phyloP scores from a whole-genome alignment of 495 filamentous ascomycete species.

The Sporormia fimetaria region DNA sequence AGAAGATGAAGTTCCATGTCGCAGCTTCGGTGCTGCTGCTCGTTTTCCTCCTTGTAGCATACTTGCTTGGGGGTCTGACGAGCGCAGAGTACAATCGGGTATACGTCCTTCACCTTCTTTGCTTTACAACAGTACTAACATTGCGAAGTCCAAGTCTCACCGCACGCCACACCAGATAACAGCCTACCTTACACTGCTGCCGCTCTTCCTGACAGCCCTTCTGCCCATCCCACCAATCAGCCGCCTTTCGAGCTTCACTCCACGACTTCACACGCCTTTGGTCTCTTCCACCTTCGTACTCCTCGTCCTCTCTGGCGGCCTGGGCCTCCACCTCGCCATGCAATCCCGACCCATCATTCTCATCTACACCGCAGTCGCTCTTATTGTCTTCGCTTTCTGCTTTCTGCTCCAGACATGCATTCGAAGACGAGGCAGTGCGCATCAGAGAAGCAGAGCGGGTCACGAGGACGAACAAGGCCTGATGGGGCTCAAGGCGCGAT shows the following conservation, averaged over 20 bases:
- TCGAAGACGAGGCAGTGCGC: slow-evolving; percentile 6
- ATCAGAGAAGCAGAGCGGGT: neutral
- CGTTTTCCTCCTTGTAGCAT: slow-evolving; percentile 19
- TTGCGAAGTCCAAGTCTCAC: slow-evolving; percentile 14
- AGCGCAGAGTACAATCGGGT: slow-evolving; percentile 22
- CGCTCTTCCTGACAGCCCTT: slow-evolving; percentile 11
- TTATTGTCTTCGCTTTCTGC: slow-evolving; percentile 9
- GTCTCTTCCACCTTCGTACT: slow-evolving; percentile 8
- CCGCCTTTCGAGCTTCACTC: slow-evolving; percentile 2
- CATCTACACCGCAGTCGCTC: slow-evolving; percentile 12
- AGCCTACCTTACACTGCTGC: slow-evolving; percentile 17
- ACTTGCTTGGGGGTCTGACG: slow-evolving; percentile 18
- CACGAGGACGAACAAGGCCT: slow-evolving; percentile 15
- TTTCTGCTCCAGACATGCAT: slow-evolving; percentile 14
- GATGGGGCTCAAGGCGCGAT: slow-evolving; percentile 4
- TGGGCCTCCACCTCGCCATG: slow-evolving; percentile 18
- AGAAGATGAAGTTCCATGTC: slow-evolving; percentile 18
- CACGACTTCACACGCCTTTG: slow-evolving; percentile 14
- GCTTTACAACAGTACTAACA: neutral
- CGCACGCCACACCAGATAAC: slow-evolving; percentile 19
- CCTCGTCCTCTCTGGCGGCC: slow-evolving; percentile 18
- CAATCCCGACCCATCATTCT: slow-evolving; percentile 4
- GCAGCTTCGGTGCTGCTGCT: slow-evolving; percentile 13
- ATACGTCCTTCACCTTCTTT: neutral
- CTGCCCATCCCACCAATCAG: slow-evolving; percentile 11